phyloP scores from a whole-genome alignment of 768 basidiomycete species.

The Sarcodon sp. region DNA sequence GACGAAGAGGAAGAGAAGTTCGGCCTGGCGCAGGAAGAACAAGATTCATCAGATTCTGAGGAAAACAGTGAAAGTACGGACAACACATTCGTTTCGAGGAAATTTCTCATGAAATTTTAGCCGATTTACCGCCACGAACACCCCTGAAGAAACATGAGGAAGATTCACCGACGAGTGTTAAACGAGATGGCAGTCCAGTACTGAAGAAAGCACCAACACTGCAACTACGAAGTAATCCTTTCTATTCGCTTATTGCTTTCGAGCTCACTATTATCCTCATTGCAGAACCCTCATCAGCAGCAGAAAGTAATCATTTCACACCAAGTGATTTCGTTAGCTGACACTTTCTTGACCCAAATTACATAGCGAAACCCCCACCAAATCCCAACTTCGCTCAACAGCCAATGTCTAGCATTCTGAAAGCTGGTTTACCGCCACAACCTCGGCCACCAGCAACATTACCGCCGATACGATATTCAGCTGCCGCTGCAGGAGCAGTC shows the following conservation, averaged over 20 bases:
- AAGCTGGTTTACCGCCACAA: conserved; percentile 49
- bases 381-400: conserved; percentile 74
- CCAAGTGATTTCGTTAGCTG: neutral
- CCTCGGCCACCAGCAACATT: conserved; percentile 42
- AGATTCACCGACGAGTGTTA: conserved; percentile 61
- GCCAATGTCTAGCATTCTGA: conserved; percentile 65
- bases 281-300: conserved; percentile 49
- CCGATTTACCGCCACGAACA: conserved; percentile 55
- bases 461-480: conserved; percentile 81
- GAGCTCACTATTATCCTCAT: neutral
- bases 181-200: conserved; percentile 68
- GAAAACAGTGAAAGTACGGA: conserved; percentile 55
- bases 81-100: neutral
- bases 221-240: conserved; percentile 58
- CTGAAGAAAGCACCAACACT: conserved; percentile 63
- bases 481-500: conserved; percentile 72
- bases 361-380: conserved; percentile 58
- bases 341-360: neutral
- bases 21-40: conserved; percentile 60
- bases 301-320: conserved; percentile 35
- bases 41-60: conserved; percentile 70
- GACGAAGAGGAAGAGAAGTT: conserved; percentile 96
- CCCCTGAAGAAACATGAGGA: conserved; percentile 69
- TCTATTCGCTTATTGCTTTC: neutral
- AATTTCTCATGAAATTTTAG: conserved; percentile 2